Conservation (phyloP, 139 green algal species). For the Chlorella sp. region DNA sequence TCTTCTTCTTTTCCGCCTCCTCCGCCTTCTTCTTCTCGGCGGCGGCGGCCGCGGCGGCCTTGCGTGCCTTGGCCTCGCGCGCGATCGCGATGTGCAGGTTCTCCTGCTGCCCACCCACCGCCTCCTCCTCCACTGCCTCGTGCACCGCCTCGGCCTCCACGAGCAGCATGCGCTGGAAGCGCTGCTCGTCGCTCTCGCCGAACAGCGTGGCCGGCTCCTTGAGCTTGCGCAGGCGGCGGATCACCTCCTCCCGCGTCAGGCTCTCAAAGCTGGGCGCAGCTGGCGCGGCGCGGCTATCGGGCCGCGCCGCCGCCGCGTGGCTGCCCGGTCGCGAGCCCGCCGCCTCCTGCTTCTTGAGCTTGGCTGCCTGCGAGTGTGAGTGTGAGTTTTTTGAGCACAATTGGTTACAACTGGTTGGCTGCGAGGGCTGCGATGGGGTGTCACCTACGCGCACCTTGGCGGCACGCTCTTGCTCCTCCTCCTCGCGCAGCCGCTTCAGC, state of each 20-base stretch:
- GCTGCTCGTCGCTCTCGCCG: conserved; percentile 75
- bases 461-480: conserved; percentile 45
- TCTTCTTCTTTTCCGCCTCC: conserved; percentile 15
- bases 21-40: neutral
- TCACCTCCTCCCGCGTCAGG: conserved; percentile 74
- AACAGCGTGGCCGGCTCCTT: conserved; percentile 92
- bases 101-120: conserved; percentile 59
- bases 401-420: neutral
- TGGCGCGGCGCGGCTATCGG: neutral
- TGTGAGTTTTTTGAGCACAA: neutral
- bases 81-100: conserved; percentile 75
- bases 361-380: conserved; percentile 10
- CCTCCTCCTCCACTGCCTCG: conserved; percentile 23
- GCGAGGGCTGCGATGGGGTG: neutral
- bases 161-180: conserved; percentile 59
- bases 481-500: conserved; percentile 41
- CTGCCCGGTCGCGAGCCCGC: neutral
- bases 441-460: conserved; percentile 35
- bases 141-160: too few relatives aligned
- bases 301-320: neutral
- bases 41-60: conserved; percentile 20
- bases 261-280: neutral
- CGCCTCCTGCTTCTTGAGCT: neutral
- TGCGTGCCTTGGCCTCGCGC: conserved; percentile 42
- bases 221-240: conserved; percentile 82